These are phyloP conservation scores for Dentipellis sp. DNA, from an alignment of 768 basidiomycete genomes.

Conservation along the genomic window DNA sequence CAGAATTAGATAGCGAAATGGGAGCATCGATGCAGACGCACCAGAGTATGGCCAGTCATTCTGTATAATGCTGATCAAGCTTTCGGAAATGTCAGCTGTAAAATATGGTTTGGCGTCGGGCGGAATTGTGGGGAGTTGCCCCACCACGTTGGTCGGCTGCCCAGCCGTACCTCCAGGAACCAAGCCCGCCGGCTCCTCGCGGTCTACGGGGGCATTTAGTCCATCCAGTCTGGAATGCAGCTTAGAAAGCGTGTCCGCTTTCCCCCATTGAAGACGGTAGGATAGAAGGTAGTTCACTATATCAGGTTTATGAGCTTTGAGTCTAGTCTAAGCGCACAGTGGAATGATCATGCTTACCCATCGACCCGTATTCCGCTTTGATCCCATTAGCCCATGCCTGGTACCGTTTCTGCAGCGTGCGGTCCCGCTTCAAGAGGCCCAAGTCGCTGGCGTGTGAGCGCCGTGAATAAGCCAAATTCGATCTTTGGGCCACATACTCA, in stretches of 20 bases:
- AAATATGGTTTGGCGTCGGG: slow-evolving; percentile 48
- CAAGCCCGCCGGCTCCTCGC: neutral
- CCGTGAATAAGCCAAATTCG: neutral
- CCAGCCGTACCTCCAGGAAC: neutral
- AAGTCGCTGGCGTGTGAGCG: slow-evolving; percentile 48
- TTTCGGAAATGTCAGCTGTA: slow-evolving; percentile 46
- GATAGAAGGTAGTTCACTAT: slow-evolving; percentile 66
- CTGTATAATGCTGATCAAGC: slow-evolving; percentile 59
- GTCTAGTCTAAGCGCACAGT: no score
- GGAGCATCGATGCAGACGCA: slow-evolving; percentile 15
- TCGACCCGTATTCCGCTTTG: slow-evolving; percentile 50
- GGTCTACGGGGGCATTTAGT: neutral
- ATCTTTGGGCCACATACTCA: slow-evolving; percentile 19
- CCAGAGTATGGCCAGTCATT: slow-evolving; percentile 91
- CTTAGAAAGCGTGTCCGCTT: slow-evolving; percentile 54
- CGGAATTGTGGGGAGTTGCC: slow-evolving; percentile 23
- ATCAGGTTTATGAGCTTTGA: neutral
- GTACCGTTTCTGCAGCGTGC: slow-evolving; percentile 59
- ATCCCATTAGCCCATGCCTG: slow-evolving; percentile 47
- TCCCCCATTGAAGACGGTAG: slow-evolving; percentile 69
- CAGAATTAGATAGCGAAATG: no score
- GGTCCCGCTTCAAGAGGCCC: slow-evolving; percentile 70
- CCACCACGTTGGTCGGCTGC: neutral
- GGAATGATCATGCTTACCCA: slow-evolving; percentile 34
- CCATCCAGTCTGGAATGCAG: slow-evolving; percentile 43